A percentile compares a stretch with the other conserved stretches of the same genome.
These are phyloP conservation scores for Acanthamoeba lenticulata DNA, from an alignment of 208 protist genomes.

Conservation along the genomic window DNA sequence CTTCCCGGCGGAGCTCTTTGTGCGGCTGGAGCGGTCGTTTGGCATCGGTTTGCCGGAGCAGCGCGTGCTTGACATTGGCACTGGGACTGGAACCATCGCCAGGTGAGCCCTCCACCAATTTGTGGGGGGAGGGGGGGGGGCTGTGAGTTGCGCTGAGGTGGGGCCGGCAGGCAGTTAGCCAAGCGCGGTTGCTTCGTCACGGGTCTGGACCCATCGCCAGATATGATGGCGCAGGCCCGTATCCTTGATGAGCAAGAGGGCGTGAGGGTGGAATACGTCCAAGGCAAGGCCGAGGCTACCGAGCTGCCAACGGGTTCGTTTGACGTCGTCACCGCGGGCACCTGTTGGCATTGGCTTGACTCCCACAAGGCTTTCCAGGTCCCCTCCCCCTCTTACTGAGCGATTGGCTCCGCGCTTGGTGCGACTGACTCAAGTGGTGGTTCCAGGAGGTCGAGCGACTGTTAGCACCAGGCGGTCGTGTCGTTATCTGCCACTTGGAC, in stretches of 20 bases:
- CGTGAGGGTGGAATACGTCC: not conserved
- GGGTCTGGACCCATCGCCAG: not conserved
- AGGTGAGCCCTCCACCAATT: not conserved
- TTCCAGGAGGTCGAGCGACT: constrained; percentile 4
- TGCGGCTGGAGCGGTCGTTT: not conserved
- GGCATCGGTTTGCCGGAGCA: constrained; percentile 19
- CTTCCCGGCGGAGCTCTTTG: not conserved
- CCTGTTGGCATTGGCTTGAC: constrained; percentile 56
- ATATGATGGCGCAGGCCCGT: not conserved
- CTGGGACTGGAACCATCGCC: constrained; percentile 17
- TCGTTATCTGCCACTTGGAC: constrained; percentile 30
- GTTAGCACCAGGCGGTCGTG: not conserved
- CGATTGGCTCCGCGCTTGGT: not conserved
- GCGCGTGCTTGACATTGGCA: constrained; percentile 18
- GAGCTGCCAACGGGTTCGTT: not conserved
- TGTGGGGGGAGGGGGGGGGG: not conserved
- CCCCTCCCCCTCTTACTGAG: not conserved
- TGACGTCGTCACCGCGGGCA: constrained; percentile 26
- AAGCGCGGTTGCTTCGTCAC: not conserved
- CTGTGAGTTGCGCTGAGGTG: not conserved
- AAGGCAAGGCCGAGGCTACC: constrained; percentile 33
- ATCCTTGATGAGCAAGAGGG: not conserved
- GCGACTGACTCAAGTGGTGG: too few species aligned
- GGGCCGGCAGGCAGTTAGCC: not conserved
- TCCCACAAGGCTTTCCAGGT: constrained; percentile 32